Percentiles rank a stretch among this genome's conserved stretches.
These are phyloP conservation scores for Piloderma croceum DNA, from an alignment of 768 basidiomycete species.

Conservation along the genomic window DNA sequence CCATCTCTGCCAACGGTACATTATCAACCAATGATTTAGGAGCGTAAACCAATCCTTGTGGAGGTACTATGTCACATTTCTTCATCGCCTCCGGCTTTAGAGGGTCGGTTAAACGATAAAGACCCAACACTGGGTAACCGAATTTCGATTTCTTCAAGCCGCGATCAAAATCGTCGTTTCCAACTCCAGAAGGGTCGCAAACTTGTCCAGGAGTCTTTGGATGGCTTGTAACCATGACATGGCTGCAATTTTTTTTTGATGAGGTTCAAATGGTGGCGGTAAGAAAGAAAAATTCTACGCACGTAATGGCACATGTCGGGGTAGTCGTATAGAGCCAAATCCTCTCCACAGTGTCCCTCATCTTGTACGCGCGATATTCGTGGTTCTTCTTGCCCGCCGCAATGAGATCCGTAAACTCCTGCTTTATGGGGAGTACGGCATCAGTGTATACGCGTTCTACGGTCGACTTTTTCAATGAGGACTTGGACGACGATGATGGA, in stretches of 20 bases:
- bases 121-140: constrained; percentile 26
- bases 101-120: constrained; percentile 22
- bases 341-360: constrained; percentile 22
- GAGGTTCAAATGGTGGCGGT: neutral
- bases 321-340: constrained; percentile 30
- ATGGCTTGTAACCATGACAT: constrained; percentile 20
- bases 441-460: constrained; percentile 25
- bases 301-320: constrained; percentile 25
- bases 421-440: constrained; percentile 28
- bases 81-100: constrained; percentile 18
- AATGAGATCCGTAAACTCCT: constrained; percentile 27
- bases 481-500: neutral
- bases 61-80: constrained; percentile 17
- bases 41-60: constrained; percentile 22
- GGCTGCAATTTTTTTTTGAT: constrained; percentile 7
- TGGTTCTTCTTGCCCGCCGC: constrained; percentile 30
- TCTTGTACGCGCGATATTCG: constrained; percentile 30
- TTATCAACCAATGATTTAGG: constrained; percentile 23
- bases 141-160: constrained; percentile 25
- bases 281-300: constrained; percentile 12
- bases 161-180: constrained; percentile 33
- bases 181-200: constrained; percentile 25
- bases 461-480: constrained; percentile 7
- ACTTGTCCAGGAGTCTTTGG: constrained; percentile 31
- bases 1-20: constrained; percentile 18